phyloP scores from a whole-genome alignment of 768 basidiomycete genomes.

The Agrocybe pediades region DNA sequence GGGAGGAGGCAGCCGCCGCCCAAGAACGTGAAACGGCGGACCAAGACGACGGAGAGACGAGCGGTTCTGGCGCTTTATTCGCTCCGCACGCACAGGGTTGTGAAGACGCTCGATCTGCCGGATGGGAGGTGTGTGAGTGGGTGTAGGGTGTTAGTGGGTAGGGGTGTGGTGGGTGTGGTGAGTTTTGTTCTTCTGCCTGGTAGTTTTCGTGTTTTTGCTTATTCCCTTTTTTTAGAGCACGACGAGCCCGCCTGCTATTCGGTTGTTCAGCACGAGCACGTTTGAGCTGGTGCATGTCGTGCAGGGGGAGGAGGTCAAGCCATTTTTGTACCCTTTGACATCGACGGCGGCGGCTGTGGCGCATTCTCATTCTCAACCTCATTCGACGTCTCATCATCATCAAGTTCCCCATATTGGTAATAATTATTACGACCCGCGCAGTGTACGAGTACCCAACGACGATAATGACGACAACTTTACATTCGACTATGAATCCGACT shows the following conservation, averaged over 20 bases:
- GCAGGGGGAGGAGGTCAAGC: no score
- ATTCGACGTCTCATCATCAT: no score
- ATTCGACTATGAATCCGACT: not conserved
- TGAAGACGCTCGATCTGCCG: slow-evolving; percentile 46
- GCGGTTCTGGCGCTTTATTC: slow-evolving; percentile 36
- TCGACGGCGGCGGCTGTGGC: slow-evolving; percentile 47
- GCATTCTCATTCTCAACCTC: slow-evolving; percentile 21
- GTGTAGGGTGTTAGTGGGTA: slow-evolving; percentile 44
- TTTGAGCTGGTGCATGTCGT: slow-evolving; percentile 55
- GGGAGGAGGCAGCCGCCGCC: not conserved
- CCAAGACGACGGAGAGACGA: slow-evolving; percentile 17
- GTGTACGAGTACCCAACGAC: no score
- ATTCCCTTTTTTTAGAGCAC: slow-evolving; percentile 50
- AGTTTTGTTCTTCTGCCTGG: slow-evolving; percentile 24
- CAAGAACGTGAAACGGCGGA: not conserved
- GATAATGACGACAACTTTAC: no score
- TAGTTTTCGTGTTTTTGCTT: not conserved
- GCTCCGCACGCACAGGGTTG: slow-evolving; percentile 41
- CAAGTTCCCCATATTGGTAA: no score
- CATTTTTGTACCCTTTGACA: slow-evolving; percentile 38
- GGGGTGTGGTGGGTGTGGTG: slow-evolving; percentile 56
- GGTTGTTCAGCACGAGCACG: slow-evolving; percentile 57
- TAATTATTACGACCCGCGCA: no score
- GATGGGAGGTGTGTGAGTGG: slow-evolving; percentile 29
- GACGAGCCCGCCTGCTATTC: slow-evolving; percentile 53